A percentile compares a stretch with the other conserved stretches of the same genome.
phyloP scores from a whole-genome alignment of 192 early-diverging fungal species.

The Gamsiella multidivaricata region DNA sequence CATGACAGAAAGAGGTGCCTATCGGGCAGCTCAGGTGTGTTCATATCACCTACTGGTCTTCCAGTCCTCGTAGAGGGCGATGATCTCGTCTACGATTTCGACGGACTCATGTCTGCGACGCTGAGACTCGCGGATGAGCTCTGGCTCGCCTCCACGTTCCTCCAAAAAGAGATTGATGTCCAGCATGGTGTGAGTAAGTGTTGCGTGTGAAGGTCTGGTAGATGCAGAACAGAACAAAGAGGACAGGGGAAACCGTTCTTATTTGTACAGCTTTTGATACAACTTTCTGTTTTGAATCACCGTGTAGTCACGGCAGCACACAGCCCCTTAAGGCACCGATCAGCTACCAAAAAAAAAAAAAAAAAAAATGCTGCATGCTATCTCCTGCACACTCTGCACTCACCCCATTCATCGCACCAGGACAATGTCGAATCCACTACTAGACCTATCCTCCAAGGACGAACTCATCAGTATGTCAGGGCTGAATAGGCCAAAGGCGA shows the following conservation, averaged over 20 bases:
- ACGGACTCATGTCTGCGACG: slow-evolving; percentile 85
- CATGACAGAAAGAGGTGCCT: too few species aligned
- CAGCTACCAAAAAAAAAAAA: slow-evolving; percentile 8
- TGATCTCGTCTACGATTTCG: slow-evolving; percentile 92
- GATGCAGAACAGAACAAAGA: background rate
- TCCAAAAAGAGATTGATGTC: slow-evolving; percentile 93
- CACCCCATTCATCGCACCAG: background rate
- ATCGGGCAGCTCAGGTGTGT: too few species aligned
- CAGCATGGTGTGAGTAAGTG: slow-evolving; percentile 67
- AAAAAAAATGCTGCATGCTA: background rate
- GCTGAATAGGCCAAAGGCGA: background rate
- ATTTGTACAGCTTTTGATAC: too few species aligned
- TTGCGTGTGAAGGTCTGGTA: slow-evolving; percentile 1
- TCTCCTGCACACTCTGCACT: background rate
- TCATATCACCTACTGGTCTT: slow-evolving; percentile 73
- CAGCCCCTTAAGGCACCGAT: background rate
- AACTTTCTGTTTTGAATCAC: too few species aligned
- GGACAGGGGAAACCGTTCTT: background rate
- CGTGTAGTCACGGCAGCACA: background rate
- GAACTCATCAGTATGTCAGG: slow-evolving; percentile 38
- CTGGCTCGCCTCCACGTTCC: slow-evolving; percentile 94
- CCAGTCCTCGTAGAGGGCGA: slow-evolving; percentile 92
- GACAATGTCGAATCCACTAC: slow-evolving; percentile 37
- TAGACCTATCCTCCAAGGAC: slow-evolving; percentile 47
- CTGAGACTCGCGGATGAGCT: slow-evolving; percentile 93